Evolutionary conservation across 768 basidiomycete genomes (phyloP).

Genomic region (Fistulinella prunicolor): DNA sequence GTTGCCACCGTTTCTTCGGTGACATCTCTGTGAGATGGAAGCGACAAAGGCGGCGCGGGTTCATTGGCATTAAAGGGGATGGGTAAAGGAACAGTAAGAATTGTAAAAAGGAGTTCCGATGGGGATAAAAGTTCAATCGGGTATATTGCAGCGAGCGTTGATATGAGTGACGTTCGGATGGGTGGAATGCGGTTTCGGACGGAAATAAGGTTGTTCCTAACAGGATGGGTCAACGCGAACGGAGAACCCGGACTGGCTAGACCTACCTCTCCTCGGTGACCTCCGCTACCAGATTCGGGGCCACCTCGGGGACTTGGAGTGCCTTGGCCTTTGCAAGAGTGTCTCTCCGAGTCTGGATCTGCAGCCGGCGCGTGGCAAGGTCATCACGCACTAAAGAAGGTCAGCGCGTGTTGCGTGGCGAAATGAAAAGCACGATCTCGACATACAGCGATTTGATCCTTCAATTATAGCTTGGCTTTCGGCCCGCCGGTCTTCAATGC

Average conservation of each 20-base stretch:
- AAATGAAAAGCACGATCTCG: conserved; percentile 21
- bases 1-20: conserved; percentile 87
- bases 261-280: conserved; percentile 41
- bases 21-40: conserved; percentile 64
- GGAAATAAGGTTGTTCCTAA: conserved; percentile 45
- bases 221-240: conserved; percentile 13
- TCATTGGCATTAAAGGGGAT: conserved; percentile 73
- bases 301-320: conserved; percentile 34
- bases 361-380: conserved; percentile 43
- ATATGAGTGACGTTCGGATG: conserved; percentile 62
- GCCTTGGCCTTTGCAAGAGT: conserved; percentile 43
- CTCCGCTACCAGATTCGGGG: conserved; percentile 31
- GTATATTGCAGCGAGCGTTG: conserved; percentile 72
- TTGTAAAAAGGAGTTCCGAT: conserved; percentile 84
- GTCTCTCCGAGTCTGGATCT: conserved; percentile 45
- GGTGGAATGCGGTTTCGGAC: conserved; percentile 50
- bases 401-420: conserved; percentile 12
- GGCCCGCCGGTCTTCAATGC: conserved; percentile 48
- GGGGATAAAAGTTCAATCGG: conserved; percentile 87
- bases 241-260: conserved; percentile 2
- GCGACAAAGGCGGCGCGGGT: conserved; percentile 76
- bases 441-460: conserved; percentile 46
- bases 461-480: conserved; percentile 42
- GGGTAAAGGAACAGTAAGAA: conserved; percentile 85
- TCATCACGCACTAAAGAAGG: conserved; percentile 39